phyloP scores from a whole-genome alignment of 2,329 filamentous ascomycete species.

The Talaromyces rugulosus region DNA sequence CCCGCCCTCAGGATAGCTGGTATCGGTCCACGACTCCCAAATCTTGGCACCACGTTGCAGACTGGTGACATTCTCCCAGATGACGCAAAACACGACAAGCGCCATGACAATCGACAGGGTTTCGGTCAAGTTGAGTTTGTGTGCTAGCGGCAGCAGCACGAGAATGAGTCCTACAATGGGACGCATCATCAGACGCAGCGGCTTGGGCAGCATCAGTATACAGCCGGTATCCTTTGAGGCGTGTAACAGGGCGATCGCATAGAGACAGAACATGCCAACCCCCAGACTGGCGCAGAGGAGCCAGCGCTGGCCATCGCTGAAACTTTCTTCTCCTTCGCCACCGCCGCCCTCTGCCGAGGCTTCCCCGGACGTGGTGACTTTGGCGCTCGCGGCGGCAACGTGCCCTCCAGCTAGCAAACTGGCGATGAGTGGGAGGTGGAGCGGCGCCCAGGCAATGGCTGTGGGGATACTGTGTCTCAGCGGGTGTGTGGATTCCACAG shows the following conservation, averaged over 20 bases:
- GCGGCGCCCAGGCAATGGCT: constrained; percentile 43
- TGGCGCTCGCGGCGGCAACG: constrained; percentile 40
- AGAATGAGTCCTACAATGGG: constrained; percentile 33
- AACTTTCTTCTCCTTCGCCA: constrained; percentile 26
- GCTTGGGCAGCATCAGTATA: constrained; percentile 30
- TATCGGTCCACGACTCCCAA: constrained; percentile 28
- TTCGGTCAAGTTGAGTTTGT: constrained; percentile 27
- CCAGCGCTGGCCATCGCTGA: constrained; percentile 45
- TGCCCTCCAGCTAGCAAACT: constrained; percentile 48
- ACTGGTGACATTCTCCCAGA: constrained; percentile 43
- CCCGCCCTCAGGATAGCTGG: constrained; percentile 21
- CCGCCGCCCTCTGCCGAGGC: background rate
- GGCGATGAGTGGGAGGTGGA: constrained; percentile 45
- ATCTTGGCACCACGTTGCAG: constrained; percentile 20
- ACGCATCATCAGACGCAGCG: constrained; percentile 21
- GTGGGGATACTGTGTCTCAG: constrained; percentile 44
- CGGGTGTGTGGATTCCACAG: constrained; percentile 41
- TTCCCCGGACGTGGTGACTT: background rate
- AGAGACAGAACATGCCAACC: constrained; percentile 43
- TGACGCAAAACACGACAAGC: constrained; percentile 38
- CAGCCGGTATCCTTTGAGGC: constrained; percentile 33
- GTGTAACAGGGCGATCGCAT: constrained; percentile 36
- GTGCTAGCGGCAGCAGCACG: constrained; percentile 33
- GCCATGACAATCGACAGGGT: constrained; percentile 43
- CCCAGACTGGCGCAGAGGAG: constrained; percentile 46